Base-by-base conservation (phyloP, 1,139 yeast genomes). In the Protomyces arabidopsidicola region DNA sequence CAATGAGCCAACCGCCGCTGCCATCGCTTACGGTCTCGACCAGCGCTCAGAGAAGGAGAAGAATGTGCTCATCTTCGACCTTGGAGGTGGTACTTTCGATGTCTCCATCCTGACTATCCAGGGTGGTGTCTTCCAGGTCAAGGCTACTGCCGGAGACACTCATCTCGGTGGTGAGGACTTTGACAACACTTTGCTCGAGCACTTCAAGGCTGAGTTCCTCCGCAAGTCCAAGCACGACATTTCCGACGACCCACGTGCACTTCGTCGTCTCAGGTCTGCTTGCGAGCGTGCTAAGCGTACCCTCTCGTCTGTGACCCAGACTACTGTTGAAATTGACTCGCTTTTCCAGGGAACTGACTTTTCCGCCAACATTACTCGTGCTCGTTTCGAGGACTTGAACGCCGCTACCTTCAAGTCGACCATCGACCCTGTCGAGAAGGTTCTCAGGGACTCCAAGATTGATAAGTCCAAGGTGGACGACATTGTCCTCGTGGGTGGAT, bases 11-110 rank as follows among this genome's bases (percentile, higher is more conserved):
- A 90, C 97, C 72, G 97, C 97, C 72, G 97, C 97, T 76, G 97
- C 97, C 75, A 89, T 90, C 83, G 97, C 97, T 77, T 90, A 90
- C 86, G 97, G 97, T 86, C 86, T 90, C 76, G 96, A 93, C 82
- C 86, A 84, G 77, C 87, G 88, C 79, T 85, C 86, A 70, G 81
- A 82, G 71, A 84, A 81, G 69, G 93, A 87, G 80, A 89, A 89
- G 81, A 87, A 89, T 75, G 95, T 90, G 66, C 83, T 90, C 75
- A 90, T 90, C 73, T 90, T 90, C 79, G 97, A 90, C 79, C 83
- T 90, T 75, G 97, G 97, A 84, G 97, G 97, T 82, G 97, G 97
- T 83, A 90, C 97, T 74, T 90, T 90, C 78, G 97, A 90, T 88
- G 97, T 90, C 65, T 90, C 97, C 52, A 82, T 90, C 71, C 82